Conservation (phyloP, 1,139 yeast genomes). For the Kurtzmaniella natalensis region DNA sequence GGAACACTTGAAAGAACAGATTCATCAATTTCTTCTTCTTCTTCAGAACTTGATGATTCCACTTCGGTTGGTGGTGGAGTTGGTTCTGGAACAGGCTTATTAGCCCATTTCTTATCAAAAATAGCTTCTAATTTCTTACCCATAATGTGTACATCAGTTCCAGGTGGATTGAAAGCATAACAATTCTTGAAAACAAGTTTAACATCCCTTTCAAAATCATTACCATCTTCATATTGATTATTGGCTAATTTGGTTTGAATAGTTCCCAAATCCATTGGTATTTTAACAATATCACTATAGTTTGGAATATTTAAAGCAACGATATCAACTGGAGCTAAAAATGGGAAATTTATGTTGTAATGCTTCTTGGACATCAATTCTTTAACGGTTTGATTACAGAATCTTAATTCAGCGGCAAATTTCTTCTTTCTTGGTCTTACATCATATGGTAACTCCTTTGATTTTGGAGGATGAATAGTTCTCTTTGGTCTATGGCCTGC, state of each 20-base stretch:
- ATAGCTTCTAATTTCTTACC: constrained; percentile 86
- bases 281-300: constrained; percentile 76
- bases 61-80: constrained; percentile 37
- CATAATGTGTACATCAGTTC: constrained; percentile 92
- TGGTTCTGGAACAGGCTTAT: constrained; percentile 75
- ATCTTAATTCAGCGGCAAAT: constrained; percentile 83
- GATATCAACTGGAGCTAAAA: constrained; percentile 91
- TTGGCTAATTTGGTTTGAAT: constrained; percentile 74
- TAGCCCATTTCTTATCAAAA: constrained; percentile 86
- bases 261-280: constrained; percentile 95
- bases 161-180: constrained; percentile 90
- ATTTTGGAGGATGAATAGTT: constrained; percentile 93
- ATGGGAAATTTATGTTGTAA: constrained; percentile 82
- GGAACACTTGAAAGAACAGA: constrained; percentile 69
- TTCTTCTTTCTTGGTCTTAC: constrained; percentile 89
- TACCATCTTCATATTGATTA: constrained; percentile 85
- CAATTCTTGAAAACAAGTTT: constrained; percentile 84
- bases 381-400: constrained; percentile 76
- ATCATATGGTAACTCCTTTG: constrained; percentile 90
- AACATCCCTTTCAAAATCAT: constrained; percentile 80
- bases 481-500: constrained; percentile 78
- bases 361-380: constrained; percentile 83
- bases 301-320: constrained; percentile 91
- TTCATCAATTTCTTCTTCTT: constrained; percentile 70
- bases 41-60: constrained; percentile 41